Conservation (phyloP, 2,329 filamentous ascomycete genomes). For the Alternaria arbusti region DNA sequence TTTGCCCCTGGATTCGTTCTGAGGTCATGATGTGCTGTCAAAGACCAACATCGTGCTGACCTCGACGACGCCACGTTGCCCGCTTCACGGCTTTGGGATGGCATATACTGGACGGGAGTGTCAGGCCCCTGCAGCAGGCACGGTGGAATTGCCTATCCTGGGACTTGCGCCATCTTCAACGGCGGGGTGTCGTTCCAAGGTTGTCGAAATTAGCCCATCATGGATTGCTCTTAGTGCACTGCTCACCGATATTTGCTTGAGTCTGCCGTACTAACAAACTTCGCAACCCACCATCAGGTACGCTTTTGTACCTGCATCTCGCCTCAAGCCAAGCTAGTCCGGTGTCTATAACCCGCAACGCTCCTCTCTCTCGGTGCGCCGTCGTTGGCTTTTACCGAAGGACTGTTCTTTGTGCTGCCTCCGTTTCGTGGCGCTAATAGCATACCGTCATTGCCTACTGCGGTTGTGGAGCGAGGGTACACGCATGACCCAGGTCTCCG, state of each 20-base stretch:
- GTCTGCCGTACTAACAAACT: conserved; percentile 27
- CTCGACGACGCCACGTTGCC: conserved; percentile 30
- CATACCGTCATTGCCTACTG: conserved; percentile 37
- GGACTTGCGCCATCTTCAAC: conserved; percentile 30
- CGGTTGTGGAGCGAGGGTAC: conserved; percentile 38
- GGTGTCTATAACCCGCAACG: conserved; percentile 35
- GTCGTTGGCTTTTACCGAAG: conserved; percentile 30
- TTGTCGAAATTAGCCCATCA: conserved; percentile 34
- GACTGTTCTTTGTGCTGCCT: conserved; percentile 30
- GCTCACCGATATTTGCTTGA: conserved; percentile 43
- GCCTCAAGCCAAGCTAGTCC: conserved; percentile 27
- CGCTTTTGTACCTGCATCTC: conserved; percentile 36
- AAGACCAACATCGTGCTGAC: conserved; percentile 24
- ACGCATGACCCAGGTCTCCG: conserved; percentile 43
- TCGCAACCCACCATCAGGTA: conserved; percentile 31
- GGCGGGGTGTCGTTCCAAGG: conserved; percentile 33
- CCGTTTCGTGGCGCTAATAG: conserved; percentile 30
- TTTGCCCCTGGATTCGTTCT: conserved; percentile 20
- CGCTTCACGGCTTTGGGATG: conserved; percentile 12
- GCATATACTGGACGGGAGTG: conserved; percentile 24
- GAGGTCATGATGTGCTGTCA: conserved; percentile 20
- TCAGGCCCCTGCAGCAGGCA: conserved; percentile 29
- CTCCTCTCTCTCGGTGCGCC: conserved; percentile 34
- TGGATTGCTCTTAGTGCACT: conserved; percentile 28
- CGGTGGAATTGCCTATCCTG: conserved; percentile 38